phyloP scores from a whole-genome alignment of 1,284 basidiomycete genomes.

The Sanghuangporus sanghuang region DNA sequence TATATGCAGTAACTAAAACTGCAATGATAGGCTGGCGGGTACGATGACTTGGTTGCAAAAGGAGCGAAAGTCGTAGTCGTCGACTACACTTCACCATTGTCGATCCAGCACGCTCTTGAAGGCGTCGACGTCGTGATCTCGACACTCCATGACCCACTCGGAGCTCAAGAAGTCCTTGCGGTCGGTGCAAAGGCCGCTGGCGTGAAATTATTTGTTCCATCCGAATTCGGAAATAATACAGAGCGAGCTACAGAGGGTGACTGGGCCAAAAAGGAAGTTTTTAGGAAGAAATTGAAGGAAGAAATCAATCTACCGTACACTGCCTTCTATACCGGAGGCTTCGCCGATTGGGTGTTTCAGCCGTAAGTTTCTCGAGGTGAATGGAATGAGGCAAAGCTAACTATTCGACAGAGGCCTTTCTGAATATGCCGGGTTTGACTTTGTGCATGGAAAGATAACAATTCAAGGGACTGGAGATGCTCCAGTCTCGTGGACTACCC shows the following conservation, averaged over 20 bases:
- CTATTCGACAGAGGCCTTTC: conserved; percentile 16
- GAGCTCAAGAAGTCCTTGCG: conserved; percentile 29
- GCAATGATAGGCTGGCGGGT: background rate
- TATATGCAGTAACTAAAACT: background rate
- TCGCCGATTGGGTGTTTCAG: conserved; percentile 19
- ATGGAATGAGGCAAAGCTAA: background rate
- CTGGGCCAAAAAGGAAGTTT: conserved; percentile 13
- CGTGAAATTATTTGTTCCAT: conserved; percentile 35
- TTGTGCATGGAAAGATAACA: conserved; percentile 27
- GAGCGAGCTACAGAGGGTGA: conserved; percentile 19
- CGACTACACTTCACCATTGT: conserved; percentile 28
- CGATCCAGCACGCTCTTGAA: conserved; percentile 27
- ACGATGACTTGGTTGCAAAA: conserved; percentile 4
- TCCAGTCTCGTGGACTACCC: conserved; percentile 28
- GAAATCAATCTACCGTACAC: conserved; percentile 30
- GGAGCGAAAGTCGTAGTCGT: conserved; percentile 28
- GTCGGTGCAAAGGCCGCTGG: conserved; percentile 33
- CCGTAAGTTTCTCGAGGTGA: background rate
- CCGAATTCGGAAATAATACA: conserved; percentile 30
- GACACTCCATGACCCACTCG: conserved; percentile 27
- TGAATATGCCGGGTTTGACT: conserved; percentile 20
- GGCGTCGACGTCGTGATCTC: conserved; percentile 34
- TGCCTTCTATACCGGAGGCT: conserved; percentile 29
- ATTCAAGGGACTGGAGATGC: conserved; percentile 30
- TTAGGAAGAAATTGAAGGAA: conserved; percentile 24